These are phyloP conservation scores for Melampsora abietis-canadensis DNA, from an alignment of 1,284 basidiomycete species.

Conservation along the genomic window DNA sequence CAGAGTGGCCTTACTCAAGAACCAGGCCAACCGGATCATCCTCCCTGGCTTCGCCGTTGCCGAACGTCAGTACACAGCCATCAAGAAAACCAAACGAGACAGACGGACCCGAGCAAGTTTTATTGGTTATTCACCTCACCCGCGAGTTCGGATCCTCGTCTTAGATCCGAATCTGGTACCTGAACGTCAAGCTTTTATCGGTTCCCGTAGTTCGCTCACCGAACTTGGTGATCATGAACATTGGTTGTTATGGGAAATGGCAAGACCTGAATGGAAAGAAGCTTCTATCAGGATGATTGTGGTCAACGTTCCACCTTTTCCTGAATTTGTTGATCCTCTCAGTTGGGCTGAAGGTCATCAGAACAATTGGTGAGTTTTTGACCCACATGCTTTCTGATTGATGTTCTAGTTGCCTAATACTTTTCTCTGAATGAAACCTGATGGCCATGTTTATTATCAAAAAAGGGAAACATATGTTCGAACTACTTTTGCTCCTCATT, in stretches of 20 bases:
- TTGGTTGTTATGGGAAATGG: conserved; percentile 48
- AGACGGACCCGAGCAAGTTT: conserved; percentile 45
- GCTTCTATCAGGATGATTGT: conserved; percentile 47
- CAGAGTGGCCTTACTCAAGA: conserved; percentile 34
- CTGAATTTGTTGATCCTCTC: conserved; percentile 47
- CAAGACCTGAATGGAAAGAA: conserved; percentile 44
- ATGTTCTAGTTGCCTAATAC: too few species aligned
- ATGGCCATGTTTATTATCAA: not conserved
- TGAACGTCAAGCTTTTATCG: conserved; percentile 35
- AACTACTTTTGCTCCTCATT: conserved; percentile 45
- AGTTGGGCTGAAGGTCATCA: conserved; percentile 47
- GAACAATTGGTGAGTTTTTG: conserved; percentile 45
- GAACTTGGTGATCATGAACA: conserved; percentile 48
- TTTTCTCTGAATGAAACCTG: not conserved
- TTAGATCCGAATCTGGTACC: conserved; percentile 47
- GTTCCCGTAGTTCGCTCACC: conserved; percentile 20
- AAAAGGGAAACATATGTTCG: conserved; percentile 48
- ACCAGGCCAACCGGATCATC: conserved; percentile 35
- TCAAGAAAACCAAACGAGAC: conserved; percentile 27
- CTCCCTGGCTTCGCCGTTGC: conserved; percentile 33
- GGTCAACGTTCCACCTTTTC: conserved; percentile 49
- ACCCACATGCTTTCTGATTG: not conserved
- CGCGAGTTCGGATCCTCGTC: conserved; percentile 46
- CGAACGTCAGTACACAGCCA: conserved; percentile 40
- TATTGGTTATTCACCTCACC: conserved; percentile 46